A percentile compares a stretch with the other conserved stretches of the same genome.
Evolutionary conservation across 208 protist genomes (phyloP).

Genomic region (Leishmania martiniquensis): DNA sequence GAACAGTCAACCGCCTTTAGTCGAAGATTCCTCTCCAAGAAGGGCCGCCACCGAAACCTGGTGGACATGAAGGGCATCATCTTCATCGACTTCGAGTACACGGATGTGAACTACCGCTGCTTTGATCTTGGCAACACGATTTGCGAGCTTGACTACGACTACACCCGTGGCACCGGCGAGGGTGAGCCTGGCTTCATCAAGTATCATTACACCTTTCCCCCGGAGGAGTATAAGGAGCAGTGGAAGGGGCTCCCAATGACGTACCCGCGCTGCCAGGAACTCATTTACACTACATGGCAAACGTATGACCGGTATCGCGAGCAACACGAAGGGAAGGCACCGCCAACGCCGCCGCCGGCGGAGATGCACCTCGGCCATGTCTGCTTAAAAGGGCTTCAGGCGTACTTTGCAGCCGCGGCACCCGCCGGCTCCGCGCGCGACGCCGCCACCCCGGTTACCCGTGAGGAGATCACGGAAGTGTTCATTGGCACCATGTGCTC

Average conservation of each 20-base stretch:
- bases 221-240: conserved; percentile 37
- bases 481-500: conserved; percentile 82
- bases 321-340: conserved; percentile 7
- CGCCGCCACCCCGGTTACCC: conserved; percentile 32
- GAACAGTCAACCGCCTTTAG: conserved; percentile 52
- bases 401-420: conserved; percentile 31
- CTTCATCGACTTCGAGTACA: conserved; percentile 90
- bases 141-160: conserved; percentile 89
- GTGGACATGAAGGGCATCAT: conserved; percentile 76
- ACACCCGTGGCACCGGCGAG: conserved; percentile 69
- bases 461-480: conserved; percentile 62
- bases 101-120: conserved; percentile 85
- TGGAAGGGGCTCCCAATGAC: conserved; percentile 63
- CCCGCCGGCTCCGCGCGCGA: neutral
- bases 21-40: conserved; percentile 68
- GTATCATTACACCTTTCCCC: conserved; percentile 66
- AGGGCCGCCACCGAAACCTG: conserved; percentile 66
- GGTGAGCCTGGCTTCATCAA: conserved; percentile 84
- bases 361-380: conserved; percentile 33
- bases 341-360: neutral
- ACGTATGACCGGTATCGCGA: conserved; percentile 9
- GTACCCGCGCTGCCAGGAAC: conserved; percentile 75
- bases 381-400: conserved; percentile 34
- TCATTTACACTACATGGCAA: conserved; percentile 70
- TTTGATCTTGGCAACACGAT: conserved; percentile 86